A percentile compares a stretch with the other conserved stretches of the same genome.
These are phyloP conservation scores for Amyloporia xantha DNA, from an alignment of 768 basidiomycete genomes.

Conservation along the genomic window DNA sequence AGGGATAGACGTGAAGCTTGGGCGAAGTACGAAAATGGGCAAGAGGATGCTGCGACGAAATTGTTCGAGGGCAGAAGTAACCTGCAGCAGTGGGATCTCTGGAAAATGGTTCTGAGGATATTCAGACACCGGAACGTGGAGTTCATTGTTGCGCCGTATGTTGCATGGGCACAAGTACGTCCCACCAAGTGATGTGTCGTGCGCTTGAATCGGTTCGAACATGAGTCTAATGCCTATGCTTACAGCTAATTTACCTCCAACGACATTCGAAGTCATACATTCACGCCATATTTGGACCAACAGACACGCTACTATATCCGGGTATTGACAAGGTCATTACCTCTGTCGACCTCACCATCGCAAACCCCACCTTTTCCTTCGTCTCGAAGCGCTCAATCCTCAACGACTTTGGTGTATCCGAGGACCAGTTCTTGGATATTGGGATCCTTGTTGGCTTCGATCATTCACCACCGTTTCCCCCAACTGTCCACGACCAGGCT, in stretches of 20 bases:
- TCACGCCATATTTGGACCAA: slow-evolving; percentile 88
- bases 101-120: slow-evolving; percentile 86
- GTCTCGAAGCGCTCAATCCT: slow-evolving; percentile 76
- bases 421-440: slow-evolving; percentile 94
- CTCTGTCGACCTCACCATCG: slow-evolving; percentile 67
- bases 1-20: slow-evolving; percentile 81
- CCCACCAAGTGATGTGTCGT: neutral
- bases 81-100: slow-evolving; percentile 82
- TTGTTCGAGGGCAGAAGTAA: slow-evolving; percentile 73
- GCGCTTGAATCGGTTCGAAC: neutral
- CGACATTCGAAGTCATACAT: slow-evolving; percentile 91
- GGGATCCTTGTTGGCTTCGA: slow-evolving; percentile 90
- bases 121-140: slow-evolving; percentile 95
- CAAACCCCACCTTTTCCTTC: slow-evolving; percentile 72
- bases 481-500: slow-evolving; percentile 72
- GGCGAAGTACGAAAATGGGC: slow-evolving; percentile 87
- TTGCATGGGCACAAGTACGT: slow-evolving; percentile 92
- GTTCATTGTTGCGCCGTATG: slow-evolving; percentile 92
- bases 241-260: slow-evolving; percentile 88
- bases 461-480: slow-evolving; percentile 72
- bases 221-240: slow-evolving; percentile 4
- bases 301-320: slow-evolving; percentile 86
- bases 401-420: slow-evolving; percentile 53
- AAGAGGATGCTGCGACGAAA: slow-evolving; percentile 83
- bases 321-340: slow-evolving; percentile 87